These are phyloP conservation scores for Cordyceps farinosa DNA, from an alignment of 2,329 filamentous ascomycete species.

Conservation along the genomic window DNA sequence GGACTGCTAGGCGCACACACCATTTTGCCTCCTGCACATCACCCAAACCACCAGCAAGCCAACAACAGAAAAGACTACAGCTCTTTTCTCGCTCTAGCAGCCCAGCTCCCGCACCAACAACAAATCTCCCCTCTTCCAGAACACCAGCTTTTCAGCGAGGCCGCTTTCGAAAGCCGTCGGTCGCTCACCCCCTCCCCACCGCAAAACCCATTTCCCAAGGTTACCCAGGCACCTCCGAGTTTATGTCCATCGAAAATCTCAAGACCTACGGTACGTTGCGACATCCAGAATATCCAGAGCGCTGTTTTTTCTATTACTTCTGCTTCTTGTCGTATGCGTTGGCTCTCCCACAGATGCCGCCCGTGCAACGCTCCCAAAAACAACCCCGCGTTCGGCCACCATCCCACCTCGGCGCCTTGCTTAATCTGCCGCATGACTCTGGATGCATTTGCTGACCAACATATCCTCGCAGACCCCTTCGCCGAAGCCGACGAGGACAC, in stretches of 20 bases:
- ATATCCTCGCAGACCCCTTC: conserved; percentile 79
- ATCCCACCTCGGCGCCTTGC: background rate
- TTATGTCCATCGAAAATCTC: conserved; percentile 99
- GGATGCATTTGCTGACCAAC: conserved; percentile 26
- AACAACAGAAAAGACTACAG: conserved; percentile 5
- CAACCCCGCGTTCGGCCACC: conserved; percentile 15
- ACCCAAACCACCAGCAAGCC: conserved; percentile 6
- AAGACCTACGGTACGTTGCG: conserved; percentile 82
- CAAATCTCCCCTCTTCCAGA: background rate
- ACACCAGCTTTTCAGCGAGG: conserved; percentile 41
- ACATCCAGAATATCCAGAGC: background rate
- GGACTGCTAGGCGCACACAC: conserved; percentile 6
- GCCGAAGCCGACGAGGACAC: conserved; percentile 99
- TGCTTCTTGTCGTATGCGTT: background rate
- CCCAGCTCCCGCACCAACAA: conserved; percentile 2
- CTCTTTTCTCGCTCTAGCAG: background rate
- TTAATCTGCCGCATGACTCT: conserved; percentile 2
- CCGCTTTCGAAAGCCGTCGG: conserved; percentile 44
- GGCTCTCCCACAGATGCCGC: background rate
- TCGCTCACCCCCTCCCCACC: conserved; percentile 43
- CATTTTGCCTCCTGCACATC: conserved; percentile 11
- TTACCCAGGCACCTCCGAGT: conserved; percentile 67
- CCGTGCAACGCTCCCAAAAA: background rate
- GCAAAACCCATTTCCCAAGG: conserved; percentile 53
- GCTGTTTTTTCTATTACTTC: background rate